Evolutionary conservation across 2,329 filamentous ascomycete genomes (phyloP).

Genomic region (Boeremia lycopersici): DNA sequence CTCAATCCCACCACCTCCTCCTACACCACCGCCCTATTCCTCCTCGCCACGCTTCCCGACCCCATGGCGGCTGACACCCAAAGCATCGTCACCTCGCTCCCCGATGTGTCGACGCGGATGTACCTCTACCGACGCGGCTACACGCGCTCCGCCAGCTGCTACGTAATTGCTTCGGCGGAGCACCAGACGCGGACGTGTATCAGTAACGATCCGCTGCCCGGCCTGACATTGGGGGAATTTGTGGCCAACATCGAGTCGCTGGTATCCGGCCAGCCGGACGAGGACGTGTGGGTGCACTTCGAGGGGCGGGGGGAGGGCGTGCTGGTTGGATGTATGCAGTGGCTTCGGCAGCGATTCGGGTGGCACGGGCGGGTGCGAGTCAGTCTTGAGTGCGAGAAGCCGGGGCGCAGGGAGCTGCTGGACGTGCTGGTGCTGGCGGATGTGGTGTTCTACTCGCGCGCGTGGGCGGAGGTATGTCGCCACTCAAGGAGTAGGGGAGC

Average conservation of each 20-base stretch:
- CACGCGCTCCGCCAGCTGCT: conserved; percentile 68
- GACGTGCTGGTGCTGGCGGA: conserved; percentile 68
- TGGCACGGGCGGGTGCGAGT: conserved; percentile 55
- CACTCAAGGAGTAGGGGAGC: not conserved
- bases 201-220: conserved; percentile 70
- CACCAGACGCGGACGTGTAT: conserved; percentile 71
- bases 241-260: conserved; percentile 50
- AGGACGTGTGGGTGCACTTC: conserved; percentile 69
- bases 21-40: conserved; percentile 33
- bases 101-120: conserved; percentile 41
- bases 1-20: not conserved
- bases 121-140: conserved; percentile 52
- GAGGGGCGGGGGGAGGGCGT: conserved; percentile 72
- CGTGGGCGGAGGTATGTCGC: conserved; percentile 64
- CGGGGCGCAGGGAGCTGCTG: conserved; percentile 63
- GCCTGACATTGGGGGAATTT: conserved; percentile 72
- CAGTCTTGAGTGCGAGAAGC: conserved; percentile 77
- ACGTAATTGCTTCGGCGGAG: conserved; percentile 67
- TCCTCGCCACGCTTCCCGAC: conserved; percentile 60
- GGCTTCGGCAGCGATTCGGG: conserved; percentile 53
- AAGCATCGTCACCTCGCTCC: conserved; percentile 62
- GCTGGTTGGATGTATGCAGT: conserved; percentile 63
- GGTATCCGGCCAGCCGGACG: not conserved
- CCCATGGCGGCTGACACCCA: conserved; percentile 56
- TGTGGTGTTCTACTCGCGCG: conserved; percentile 74